Conservation (phyloP, 352 stramenopile genomes). For the Phytopythium oedochilum region DNA sequence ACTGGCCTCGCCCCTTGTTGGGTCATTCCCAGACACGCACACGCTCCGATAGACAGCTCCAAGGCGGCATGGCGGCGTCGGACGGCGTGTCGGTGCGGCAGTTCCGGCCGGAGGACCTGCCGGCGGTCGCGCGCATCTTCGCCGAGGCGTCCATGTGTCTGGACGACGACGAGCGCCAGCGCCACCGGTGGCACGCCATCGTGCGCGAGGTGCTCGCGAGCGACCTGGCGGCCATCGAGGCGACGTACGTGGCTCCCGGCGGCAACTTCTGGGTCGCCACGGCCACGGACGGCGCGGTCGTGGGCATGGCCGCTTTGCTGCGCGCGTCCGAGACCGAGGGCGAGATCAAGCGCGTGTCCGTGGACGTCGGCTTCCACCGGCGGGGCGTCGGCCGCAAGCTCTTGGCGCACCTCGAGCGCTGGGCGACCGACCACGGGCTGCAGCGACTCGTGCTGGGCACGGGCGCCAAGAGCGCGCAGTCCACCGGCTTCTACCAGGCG, state of each 20-base stretch:
- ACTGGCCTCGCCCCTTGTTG: too few relatives aligned
- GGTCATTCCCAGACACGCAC: neutral
- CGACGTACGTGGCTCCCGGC: constrained; percentile 11
- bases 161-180: constrained; percentile 7
- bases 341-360: constrained; percentile 13
- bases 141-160: constrained; percentile 3
- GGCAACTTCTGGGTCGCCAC: constrained; percentile 18
- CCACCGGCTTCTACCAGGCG: constrained; percentile 9
- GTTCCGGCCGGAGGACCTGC: constrained; percentile 7
- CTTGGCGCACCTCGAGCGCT: constrained; percentile 7
- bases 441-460: constrained; percentile 2
- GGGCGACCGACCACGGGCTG: constrained; percentile 3
- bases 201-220: neutral
- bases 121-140: constrained; percentile 7
- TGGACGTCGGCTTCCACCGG: constrained; percentile 7
- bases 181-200: constrained; percentile 8
- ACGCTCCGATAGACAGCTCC: neutral
- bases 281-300: neutral
- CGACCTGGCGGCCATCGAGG: constrained; percentile 8
- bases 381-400: constrained; percentile 6
- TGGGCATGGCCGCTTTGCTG: constrained; percentile 9
- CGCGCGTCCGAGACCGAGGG: neutral
- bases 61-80: neutral
- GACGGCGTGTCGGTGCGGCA: constrained; percentile 1
- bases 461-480: constrained; percentile 7